These are phyloP conservation scores for Pseudocercospora cruenta DNA, from an alignment of 2,329 filamentous ascomycete species.

Conservation along the genomic window DNA sequence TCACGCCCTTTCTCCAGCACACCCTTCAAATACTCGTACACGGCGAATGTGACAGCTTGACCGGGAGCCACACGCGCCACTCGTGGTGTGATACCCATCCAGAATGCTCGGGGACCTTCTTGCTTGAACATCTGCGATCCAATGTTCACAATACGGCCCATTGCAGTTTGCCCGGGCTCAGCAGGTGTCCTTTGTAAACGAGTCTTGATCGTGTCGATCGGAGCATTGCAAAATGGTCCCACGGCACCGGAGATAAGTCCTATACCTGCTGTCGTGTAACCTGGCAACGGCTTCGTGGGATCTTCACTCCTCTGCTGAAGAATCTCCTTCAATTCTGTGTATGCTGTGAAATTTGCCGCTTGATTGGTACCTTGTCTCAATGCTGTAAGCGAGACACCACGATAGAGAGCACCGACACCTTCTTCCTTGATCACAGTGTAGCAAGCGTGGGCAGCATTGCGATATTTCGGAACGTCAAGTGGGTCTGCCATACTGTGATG, in stretches of 20 bases:
- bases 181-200: constrained; percentile 88
- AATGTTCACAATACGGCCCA: constrained; percentile 77
- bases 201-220: constrained; percentile 99
- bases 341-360: constrained; percentile 98
- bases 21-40: constrained; percentile 57
- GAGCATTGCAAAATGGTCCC: constrained; percentile 93
- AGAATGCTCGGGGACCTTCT: constrained; percentile 93
- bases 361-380: constrained; percentile 95
- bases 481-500: constrained; percentile 98
- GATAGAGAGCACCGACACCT: constrained; percentile 83
- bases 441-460: constrained; percentile 79
- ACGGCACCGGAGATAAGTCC: constrained; percentile 91
- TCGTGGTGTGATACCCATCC: constrained; percentile 97
- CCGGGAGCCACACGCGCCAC: constrained; percentile 97
- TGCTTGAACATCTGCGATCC: constrained; percentile 69
- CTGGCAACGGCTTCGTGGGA: constrained; percentile 70
- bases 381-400: constrained; percentile 90
- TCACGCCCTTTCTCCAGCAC: constrained; percentile 53
- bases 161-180: constrained; percentile 73
- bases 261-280: constrained; percentile 88
- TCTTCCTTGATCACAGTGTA: constrained; percentile 94
- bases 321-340: constrained; percentile 85
- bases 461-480: constrained; percentile 94
- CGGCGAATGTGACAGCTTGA: constrained; percentile 75
- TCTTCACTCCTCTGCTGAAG: constrained; percentile 75